Percentiles rank a stretch among this genome's conserved stretches.
Evolutionary conservation across 257 asterid species (phyloP).

Genomic region (Solanum rostratum): DNA sequence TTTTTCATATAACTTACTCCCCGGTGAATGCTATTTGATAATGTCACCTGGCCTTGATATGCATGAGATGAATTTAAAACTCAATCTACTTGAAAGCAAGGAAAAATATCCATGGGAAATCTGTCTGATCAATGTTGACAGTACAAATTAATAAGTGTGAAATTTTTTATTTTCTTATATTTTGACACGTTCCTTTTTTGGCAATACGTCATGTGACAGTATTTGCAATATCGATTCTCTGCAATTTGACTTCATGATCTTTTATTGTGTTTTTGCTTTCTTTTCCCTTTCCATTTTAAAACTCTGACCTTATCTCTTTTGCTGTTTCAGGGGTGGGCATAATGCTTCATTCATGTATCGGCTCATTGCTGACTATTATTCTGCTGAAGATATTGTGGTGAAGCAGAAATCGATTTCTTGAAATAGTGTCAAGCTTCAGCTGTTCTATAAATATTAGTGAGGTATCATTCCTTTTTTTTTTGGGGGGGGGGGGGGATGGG

Average conservation of each 20-base stretch:
- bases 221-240: background rate
- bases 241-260: background rate
- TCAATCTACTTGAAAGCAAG: background rate
- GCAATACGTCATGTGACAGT: background rate
- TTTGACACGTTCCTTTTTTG: background rate
- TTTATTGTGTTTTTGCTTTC: background rate
- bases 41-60: background rate
- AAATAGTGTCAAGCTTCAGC: conserved; percentile 14
- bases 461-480: conserved; percentile 2
- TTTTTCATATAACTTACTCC: background rate
- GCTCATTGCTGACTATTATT: conserved; percentile 92
- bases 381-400: conserved; percentile 77
- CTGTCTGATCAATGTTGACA: background rate
- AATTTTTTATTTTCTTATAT: background rate
- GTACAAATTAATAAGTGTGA: background rate
- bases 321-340: conserved; percentile 75
- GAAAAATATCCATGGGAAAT: background rate
- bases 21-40: background rate
- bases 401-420: conserved; percentile 55
- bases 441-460: conserved; percentile 12
- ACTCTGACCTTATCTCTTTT: conserved; percentile 3
- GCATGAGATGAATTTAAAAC: background rate
- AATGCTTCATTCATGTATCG: conserved; percentile 90
- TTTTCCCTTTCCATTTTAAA: background rate
- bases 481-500: no score